Percentiles rank a stretch among this genome's conserved stretches.
Conservation (phyloP, 164 flowering plant genomes). For the Vitis rupestris region DNA sequence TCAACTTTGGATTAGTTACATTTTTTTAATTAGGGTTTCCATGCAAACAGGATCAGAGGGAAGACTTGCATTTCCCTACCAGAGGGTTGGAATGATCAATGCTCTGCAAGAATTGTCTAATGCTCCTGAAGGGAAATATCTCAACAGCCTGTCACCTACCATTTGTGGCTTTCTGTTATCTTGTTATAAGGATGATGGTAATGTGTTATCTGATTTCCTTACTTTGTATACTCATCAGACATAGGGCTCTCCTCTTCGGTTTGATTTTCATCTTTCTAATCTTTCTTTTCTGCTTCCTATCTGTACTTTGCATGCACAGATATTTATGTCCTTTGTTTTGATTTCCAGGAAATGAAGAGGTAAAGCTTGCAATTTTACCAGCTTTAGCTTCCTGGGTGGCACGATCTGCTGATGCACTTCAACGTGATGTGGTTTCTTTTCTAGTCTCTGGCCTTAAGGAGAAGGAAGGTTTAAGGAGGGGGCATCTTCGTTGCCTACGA, state of each 20-base stretch:
- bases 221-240: no score
- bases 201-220: neutral
- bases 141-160: conserved; percentile 46
- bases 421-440: conserved; percentile 60
- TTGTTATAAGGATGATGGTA: conserved; percentile 93
- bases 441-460: conserved; percentile 82
- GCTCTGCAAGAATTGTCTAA: conserved; percentile 73
- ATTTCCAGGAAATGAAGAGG: conserved; percentile 90
- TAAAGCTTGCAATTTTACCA: conserved; percentile 71
- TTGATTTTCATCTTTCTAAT: neutral
- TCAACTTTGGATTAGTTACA: neutral
- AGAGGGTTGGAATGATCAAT: conserved; percentile 87
- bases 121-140: conserved; percentile 76
- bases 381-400: conserved; percentile 79
- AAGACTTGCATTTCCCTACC: conserved; percentile 86
- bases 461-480: conserved; percentile 88
- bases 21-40: neutral
- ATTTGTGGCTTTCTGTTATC: conserved; percentile 65
- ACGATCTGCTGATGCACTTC: conserved; percentile 58
- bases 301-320: neutral
- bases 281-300: neutral
- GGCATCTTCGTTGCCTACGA: conserved; percentile 80
- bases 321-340: neutral
- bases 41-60: conserved; percentile 88
- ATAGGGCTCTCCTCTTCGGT: no score